Base-by-base conservation (phyloP, 495 filamentous ascomycete species). In the Penicillium salamii region DNA sequence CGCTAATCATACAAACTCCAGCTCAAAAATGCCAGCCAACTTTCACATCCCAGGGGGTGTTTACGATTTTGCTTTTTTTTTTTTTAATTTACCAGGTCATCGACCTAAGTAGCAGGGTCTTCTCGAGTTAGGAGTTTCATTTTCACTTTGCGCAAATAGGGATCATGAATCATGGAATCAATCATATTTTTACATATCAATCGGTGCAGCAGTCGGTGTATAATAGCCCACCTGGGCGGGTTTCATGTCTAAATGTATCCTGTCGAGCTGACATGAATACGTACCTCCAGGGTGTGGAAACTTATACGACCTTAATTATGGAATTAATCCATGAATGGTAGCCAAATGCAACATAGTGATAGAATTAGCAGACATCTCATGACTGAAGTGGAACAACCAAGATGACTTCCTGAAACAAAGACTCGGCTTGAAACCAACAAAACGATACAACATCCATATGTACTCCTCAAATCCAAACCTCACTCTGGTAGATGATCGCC, bases 101-200 rank as follows among this genome's bases (percentile, higher is more conserved):
- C 31, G 26, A 42, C 41, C 39, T 33, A 31, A 31, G 44, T 44
- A 54, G 41, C 18, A 52, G 21, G 28, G 37, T 47, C 26, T 46
- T 55, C 32, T 33, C 34, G 26, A 45, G 42, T 52, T 45, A 29
- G 39, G 51, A 52, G 45, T 41, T 36, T 41, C 29, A 24, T 42
- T 49, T 39, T 55, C 34, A 36, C 17, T 40, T 50, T 52, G 20
- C 29, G 42, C 14, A 46, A 26, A 40, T 54, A 26, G 52, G 57
- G 53, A 54, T 63, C 52, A 57, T 32, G 57, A 63, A 47, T 60
- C 46, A 57, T 49, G 60, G 50, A 63, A 43, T 50, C 18, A 26
- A 40, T 38, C 54, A 34, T 36, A 50, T 21, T 50, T 41, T 42
- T 13, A 38, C 15, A 29, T 11, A 12, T 18, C 2, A 11, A 23